phyloP scores from a whole-genome alignment of 1,284 basidiomycete species.

The Ganoderma meredithae region DNA sequence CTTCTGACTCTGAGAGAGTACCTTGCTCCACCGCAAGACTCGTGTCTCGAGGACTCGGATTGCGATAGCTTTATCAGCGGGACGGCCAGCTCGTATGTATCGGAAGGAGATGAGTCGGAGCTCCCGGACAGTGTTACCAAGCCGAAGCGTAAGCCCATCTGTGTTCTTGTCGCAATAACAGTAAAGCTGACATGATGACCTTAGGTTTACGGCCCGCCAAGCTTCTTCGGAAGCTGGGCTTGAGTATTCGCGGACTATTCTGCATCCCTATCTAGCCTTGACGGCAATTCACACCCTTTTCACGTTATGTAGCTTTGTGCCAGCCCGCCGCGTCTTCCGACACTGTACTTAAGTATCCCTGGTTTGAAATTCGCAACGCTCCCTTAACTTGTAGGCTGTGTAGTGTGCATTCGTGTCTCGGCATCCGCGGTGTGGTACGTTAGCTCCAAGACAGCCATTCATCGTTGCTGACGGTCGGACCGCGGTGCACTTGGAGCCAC shows the following conservation, averaged over 20 bases:
- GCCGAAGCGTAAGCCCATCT: background rate
- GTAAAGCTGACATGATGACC: background rate
- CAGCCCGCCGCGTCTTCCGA: too few relatives aligned
- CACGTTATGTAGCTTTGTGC: background rate
- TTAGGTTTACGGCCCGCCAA: background rate
- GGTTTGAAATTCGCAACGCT: too few relatives aligned
- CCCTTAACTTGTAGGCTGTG: too few relatives aligned
- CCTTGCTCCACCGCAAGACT: background rate
- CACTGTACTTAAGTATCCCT: too few relatives aligned
- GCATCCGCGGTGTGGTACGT: too few relatives aligned
- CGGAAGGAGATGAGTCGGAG: background rate
- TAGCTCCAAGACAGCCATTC: too few relatives aligned
- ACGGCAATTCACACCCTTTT: background rate
- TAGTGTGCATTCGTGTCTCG: too few relatives aligned
- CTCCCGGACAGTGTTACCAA: background rate
- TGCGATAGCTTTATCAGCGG: background rate
- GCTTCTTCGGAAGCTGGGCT: background rate
- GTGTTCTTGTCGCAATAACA: background rate
- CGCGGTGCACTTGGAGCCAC: too few relatives aligned
- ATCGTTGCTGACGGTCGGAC: too few relatives aligned
- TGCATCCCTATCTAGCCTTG: background rate
- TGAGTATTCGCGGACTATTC: background rate
- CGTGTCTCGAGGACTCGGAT: background rate
- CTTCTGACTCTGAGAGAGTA: constrained; percentile 2
- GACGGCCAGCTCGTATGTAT: background rate